Conservation (phyloP, 768 basidiomycete genomes). For the Naganishia vishniacii region DNA sequence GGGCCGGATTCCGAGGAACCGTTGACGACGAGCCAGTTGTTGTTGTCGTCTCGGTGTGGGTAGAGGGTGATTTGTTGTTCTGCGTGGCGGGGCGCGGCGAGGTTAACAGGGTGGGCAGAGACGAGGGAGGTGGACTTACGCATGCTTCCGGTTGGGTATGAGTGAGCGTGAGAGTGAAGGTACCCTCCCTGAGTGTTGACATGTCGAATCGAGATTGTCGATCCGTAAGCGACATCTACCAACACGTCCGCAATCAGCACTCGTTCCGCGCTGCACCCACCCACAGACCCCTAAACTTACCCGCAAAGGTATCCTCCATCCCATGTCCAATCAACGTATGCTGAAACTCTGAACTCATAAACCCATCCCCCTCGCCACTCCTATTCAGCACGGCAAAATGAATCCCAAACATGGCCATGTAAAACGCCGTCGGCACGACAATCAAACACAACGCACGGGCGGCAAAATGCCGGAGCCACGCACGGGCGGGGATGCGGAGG, state of each 20-base stretch:
- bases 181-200: constrained; percentile 98
- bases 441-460: constrained; percentile 89
- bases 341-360: constrained; percentile 99
- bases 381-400: constrained; percentile 84
- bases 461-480: constrained; percentile 77
- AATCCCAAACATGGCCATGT: constrained; percentile 94
- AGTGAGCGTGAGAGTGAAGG: constrained; percentile 85
- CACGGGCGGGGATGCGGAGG: constrained; percentile 64
- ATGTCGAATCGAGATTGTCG: constrained; percentile 75
- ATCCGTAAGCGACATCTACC: constrained; percentile 78
- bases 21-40: constrained; percentile 81
- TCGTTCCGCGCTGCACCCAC: background rate
- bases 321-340: constrained; percentile 82
- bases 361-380: constrained; percentile 94
- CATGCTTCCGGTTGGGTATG: constrained; percentile 81
- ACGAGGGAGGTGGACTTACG: constrained; percentile 55
- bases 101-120: background rate
- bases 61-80: constrained; percentile 99
- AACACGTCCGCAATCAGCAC: background rate
- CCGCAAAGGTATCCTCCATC: constrained; percentile 89
- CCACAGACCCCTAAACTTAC: constrained; percentile 50
- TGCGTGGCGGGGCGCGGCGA: constrained; percentile 43
- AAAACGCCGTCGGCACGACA: constrained; percentile 73
- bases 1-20: constrained; percentile 54
- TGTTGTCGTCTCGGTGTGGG: constrained; percentile 96